Conservation (phyloP, 805 yeast genomes). For the Candida sakaeoensis region DNA sequence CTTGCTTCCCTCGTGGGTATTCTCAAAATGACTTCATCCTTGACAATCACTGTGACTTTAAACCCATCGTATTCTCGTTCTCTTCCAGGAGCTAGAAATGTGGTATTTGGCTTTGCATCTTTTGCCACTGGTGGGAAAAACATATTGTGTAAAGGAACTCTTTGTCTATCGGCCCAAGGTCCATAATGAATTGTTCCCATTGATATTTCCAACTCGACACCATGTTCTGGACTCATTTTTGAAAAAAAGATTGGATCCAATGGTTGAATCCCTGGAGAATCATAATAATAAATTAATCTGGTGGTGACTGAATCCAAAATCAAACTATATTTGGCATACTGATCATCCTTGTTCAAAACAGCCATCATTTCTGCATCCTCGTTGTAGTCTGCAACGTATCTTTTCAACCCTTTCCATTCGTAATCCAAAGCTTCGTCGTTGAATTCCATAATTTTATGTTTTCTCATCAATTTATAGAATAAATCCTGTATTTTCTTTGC, state of each 20-base stretch:
- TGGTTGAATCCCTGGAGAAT: constrained; percentile 54
- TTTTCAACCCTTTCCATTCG: constrained; percentile 73
- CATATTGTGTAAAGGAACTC: constrained; percentile 58
- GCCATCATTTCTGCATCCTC: constrained; percentile 25
- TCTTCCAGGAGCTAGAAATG: constrained; percentile 42
- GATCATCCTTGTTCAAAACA: constrained; percentile 45
- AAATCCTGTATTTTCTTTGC: constrained; percentile 9
- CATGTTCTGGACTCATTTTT: constrained; percentile 33
- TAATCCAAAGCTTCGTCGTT: constrained; percentile 5
- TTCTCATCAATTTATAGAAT: constrained; percentile 5
- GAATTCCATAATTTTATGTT: constrained; percentile 3
- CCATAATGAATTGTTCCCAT: constrained; percentile 78
- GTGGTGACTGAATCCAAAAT: constrained; percentile 59
- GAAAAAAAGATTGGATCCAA: neutral
- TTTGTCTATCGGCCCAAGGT: constrained; percentile 92
- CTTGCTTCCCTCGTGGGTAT: constrained; percentile 83
- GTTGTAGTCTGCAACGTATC: constrained; percentile 50
- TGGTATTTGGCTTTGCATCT: constrained; percentile 41
- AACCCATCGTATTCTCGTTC: constrained; percentile 56
- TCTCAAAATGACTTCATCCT: constrained; percentile 65
- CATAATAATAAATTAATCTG: constrained; percentile 61
- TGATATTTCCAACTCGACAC: constrained; percentile 55
- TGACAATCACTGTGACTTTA: constrained; percentile 49
- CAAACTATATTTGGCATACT: constrained; percentile 79
- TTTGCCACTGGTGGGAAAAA: constrained; percentile 66